Evolutionary conservation across 2,329 filamentous ascomycete genomes (phyloP).

Genomic region (Phyllachora maydis): DNA sequence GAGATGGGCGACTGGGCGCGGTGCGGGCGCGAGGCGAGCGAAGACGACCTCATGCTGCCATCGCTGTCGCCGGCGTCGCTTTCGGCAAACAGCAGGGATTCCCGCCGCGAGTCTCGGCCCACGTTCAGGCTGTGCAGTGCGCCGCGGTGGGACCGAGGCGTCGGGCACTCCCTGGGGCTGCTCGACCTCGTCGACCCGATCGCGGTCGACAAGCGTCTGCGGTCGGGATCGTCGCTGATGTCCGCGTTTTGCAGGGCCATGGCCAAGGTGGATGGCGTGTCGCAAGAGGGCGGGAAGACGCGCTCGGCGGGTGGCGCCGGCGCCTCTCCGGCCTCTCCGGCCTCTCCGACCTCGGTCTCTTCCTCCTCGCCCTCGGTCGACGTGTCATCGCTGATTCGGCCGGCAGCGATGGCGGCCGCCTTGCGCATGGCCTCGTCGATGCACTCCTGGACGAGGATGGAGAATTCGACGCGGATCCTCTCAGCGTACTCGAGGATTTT

Average conservation of each 20-base stretch:
- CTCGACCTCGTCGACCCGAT: conserved; percentile 66
- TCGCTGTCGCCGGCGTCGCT: conserved; percentile 77
- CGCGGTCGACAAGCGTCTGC: conserved; percentile 30
- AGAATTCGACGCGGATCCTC: conserved; percentile 84
- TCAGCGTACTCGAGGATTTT: conserved; percentile 92
- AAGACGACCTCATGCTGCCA: conserved; percentile 66
- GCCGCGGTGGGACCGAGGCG: conserved; percentile 63
- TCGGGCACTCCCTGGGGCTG: conserved; percentile 80
- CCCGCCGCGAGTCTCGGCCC: conserved; percentile 47
- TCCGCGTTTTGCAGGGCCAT: conserved; percentile 26
- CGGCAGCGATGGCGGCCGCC: conserved; percentile 70
- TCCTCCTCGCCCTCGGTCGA: conserved; percentile 33
- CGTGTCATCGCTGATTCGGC: conserved; percentile 61
- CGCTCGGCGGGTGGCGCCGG: conserved; percentile 19
- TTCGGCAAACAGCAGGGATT: conserved; percentile 53
- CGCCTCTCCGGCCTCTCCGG: neutral
- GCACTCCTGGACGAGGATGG: conserved; percentile 82
- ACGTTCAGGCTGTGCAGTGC: conserved; percentile 33
- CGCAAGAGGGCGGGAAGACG: conserved; percentile 35
- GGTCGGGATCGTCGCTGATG: conserved; percentile 17
- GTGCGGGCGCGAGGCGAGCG: conserved; percentile 44
- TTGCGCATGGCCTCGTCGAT: conserved; percentile 84
- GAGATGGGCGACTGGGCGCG: conserved; percentile 82
- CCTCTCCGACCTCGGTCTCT: conserved; percentile 14
- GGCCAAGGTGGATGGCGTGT: conserved; percentile 33